phyloP scores from a whole-genome alignment of 305 asterid species.

The Coffea humblotiana region DNA sequence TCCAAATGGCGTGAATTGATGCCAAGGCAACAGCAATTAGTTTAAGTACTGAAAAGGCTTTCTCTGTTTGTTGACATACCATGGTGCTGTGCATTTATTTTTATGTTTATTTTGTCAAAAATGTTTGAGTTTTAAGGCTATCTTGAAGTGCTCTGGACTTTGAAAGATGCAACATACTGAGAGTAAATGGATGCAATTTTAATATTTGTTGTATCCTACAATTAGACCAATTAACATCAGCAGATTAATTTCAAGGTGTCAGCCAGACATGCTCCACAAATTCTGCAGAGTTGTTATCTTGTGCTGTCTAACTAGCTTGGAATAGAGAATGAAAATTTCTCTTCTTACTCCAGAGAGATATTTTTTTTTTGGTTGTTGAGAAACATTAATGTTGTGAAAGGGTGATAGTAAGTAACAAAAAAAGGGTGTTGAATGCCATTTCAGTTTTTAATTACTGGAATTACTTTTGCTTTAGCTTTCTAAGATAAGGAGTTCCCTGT shows the following conservation, averaged over 20 bases:
- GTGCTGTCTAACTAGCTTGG: not conserved
- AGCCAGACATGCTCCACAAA: not conserved
- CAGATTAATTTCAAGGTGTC: not conserved
- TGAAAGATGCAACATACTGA: not conserved
- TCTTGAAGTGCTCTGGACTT: not conserved
- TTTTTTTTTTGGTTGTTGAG: not conserved
- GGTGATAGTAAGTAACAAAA: not conserved
- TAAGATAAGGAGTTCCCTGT: constrained; percentile 19
- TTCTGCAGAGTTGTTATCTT: not conserved
- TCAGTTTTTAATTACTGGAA: not conserved
- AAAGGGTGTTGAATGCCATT: not conserved
- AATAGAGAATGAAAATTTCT: not conserved
- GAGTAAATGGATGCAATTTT: not conserved
- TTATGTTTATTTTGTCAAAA: not conserved
- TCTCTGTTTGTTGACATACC: not conserved
- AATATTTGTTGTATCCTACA: not conserved
- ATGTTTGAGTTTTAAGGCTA: not conserved
- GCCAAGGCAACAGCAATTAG: not conserved
- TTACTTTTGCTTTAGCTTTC: not conserved
- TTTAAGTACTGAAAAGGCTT: not conserved
- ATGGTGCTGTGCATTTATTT: not conserved
- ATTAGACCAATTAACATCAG: not conserved
- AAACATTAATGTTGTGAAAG: not conserved
- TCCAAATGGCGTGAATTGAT: not conserved
- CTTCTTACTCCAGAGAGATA: not conserved